Evolutionary conservation across 768 basidiomycete genomes (phyloP).

Genomic region (Podaxis carcinomalis): DNA sequence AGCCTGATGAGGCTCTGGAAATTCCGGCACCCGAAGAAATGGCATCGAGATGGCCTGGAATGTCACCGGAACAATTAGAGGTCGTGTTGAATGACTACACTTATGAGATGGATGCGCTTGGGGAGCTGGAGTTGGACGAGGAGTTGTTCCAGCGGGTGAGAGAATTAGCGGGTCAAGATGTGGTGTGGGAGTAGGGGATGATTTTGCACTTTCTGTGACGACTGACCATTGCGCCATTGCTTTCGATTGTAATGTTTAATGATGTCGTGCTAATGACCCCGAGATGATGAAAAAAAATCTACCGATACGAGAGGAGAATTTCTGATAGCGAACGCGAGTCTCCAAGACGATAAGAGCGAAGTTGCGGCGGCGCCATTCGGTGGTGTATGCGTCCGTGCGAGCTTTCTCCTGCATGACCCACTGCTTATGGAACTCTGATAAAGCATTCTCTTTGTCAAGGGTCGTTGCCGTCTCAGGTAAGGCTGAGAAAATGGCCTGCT

Average conservation of each 20-base stretch:
- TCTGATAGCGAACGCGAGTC: conserved; percentile 50
- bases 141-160: conserved; percentile 60
- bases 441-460: conserved; percentile 59
- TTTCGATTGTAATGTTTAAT: not conserved
- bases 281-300: conserved; percentile 21
- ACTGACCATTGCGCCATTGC: not conserved
- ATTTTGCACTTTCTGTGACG: not conserved
- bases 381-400: conserved; percentile 55
- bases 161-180: conserved; percentile 55
- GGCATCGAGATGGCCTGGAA: conserved; percentile 68
- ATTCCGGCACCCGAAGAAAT: conserved; percentile 59
- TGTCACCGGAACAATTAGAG: conserved; percentile 61
- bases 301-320: conserved; percentile 29
- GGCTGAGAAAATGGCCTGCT: conserved; percentile 50
- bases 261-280: conserved; percentile 6
- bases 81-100: conserved; percentile 57
- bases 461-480: conserved; percentile 47
- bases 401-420: conserved; percentile 71
- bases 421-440: conserved; percentile 68
- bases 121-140: conserved; percentile 47
- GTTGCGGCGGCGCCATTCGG: conserved; percentile 66
- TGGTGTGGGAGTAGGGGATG: conserved; percentile 28
- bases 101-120: conserved; percentile 55
- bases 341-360: conserved; percentile 50
- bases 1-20: conserved; percentile 54